Evolutionary conservation across 306 rosid genomes (phyloP).

Genomic region (Mimosa bimucronata): DNA sequence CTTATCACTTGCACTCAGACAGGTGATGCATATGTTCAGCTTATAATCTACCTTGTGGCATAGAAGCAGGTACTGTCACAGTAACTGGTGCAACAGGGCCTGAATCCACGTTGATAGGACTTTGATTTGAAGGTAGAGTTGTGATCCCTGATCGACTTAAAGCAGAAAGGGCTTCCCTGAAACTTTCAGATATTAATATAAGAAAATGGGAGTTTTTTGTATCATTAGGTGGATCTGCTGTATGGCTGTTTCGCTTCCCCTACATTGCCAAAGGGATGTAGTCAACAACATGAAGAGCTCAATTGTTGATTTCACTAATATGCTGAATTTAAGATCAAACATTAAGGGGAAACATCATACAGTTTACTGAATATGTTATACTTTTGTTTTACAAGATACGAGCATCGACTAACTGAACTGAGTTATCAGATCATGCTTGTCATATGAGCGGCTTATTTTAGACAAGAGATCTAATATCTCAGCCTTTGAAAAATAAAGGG

Average conservation of each 20-base stretch:
- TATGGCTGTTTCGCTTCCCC: constrained; percentile 78
- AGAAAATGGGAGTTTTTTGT: constrained; percentile 66
- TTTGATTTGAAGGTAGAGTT: constrained; percentile 68
- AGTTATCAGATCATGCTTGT: background rate
- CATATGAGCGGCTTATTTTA: constrained; percentile 17
- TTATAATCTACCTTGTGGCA: constrained; percentile 66
- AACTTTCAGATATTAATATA: constrained; percentile 82
- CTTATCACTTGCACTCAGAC: background rate
- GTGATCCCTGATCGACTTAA: constrained; percentile 82
- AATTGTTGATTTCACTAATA: background rate
- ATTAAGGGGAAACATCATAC: background rate
- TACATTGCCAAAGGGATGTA: constrained; percentile 51
- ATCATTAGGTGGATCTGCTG: constrained; percentile 75
- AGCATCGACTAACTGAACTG: constrained; percentile 3
- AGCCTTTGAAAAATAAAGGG: constrained; percentile 15
- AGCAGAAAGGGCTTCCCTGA: constrained; percentile 82
- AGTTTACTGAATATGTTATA: background rate
- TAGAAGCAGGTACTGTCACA: constrained; percentile 73
- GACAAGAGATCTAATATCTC: constrained; percentile 9
- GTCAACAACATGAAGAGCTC: constrained; percentile 28
- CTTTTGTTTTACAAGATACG: background rate
- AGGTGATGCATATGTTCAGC: constrained; percentile 21
- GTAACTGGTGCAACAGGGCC: constrained; percentile 70
- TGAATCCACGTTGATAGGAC: constrained; percentile 85
- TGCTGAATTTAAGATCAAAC: constrained; percentile 12